Conservation (phyloP, 306 rosid species). For the Sechiopsis laciniata region DNA sequence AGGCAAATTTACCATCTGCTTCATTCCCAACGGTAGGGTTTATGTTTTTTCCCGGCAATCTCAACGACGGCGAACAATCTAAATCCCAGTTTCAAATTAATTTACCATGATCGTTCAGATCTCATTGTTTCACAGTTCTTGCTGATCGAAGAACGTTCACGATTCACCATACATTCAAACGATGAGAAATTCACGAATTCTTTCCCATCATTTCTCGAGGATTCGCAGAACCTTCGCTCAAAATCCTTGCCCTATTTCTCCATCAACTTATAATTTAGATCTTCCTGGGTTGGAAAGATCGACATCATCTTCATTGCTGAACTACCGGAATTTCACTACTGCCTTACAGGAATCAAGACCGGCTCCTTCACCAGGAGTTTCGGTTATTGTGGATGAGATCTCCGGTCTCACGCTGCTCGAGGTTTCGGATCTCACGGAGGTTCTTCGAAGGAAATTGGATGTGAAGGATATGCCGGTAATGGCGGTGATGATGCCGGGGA, state of each 20-base stretch:
- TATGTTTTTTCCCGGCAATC: conserved; percentile 9
- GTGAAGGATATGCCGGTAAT: conserved; percentile 66
- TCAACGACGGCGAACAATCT: background rate
- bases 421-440: conserved; percentile 67
- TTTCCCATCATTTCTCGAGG: conserved; percentile 33
- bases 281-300: conserved; percentile 10
- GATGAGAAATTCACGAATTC: conserved; percentile 56
- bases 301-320: background rate
- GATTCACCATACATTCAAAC: background rate
- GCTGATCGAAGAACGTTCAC: background rate
- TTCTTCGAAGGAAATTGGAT: conserved; percentile 60
- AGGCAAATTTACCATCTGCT: background rate
- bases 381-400: conserved; percentile 63
- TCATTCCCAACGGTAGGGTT: conserved; percentile 39
- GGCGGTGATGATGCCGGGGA: conserved; percentile 81
- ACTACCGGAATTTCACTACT: conserved; percentile 30
- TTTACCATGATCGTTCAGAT: conserved; percentile 26
- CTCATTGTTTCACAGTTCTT: conserved; percentile 20
- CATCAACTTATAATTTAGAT: conserved; percentile 16
- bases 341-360: conserved; percentile 39
- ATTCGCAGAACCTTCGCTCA: conserved; percentile 35
- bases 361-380: conserved; percentile 34
- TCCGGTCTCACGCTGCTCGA: conserved; percentile 58
- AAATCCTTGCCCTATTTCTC: conserved; percentile 28
- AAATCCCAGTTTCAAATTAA: conserved; percentile 19